Conservation (phyloP, 305 asterid species). For the Rubia balearica region DNA sequence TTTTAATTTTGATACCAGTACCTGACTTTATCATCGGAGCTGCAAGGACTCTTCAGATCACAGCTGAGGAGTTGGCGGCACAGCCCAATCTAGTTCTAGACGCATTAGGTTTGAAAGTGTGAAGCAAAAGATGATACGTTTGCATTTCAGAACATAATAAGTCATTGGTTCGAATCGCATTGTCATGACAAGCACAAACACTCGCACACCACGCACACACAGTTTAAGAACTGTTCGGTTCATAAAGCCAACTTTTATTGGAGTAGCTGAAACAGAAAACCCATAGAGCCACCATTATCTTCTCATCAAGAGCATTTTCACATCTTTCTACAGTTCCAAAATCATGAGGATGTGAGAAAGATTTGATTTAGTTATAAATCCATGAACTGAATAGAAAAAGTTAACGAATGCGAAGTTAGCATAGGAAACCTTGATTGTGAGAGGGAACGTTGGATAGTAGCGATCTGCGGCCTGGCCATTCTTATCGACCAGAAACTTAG, state of each 20-base stretch:
- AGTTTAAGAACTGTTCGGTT: not conserved
- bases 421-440: constrained; percentile 50
- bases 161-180: not conserved
- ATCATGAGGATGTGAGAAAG: not conserved
- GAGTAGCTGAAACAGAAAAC: not conserved
- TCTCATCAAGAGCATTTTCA: constrained; percentile 15
- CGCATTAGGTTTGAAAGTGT: too few species aligned
- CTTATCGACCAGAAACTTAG: constrained; percentile 69
- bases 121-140: not conserved
- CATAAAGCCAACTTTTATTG: not conserved
- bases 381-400: not conserved
- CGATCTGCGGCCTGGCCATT: constrained; percentile 68
- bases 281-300: not conserved
- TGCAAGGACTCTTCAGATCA: too few species aligned
- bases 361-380: not conserved
- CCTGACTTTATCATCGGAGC: too few species aligned
- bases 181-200: not conserved
- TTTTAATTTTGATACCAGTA: too few species aligned
- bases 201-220: too few species aligned
- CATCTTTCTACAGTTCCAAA: constrained; percentile 10
- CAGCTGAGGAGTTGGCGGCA: too few species aligned
- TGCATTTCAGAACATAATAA: not conserved
- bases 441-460: constrained; percentile 76
- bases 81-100: too few species aligned
- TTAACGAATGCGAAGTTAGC: not conserved